Evolutionary conservation across 2,329 filamentous ascomycete species (phyloP).

Genomic region (Neoscytalidium dimidiatum): DNA sequence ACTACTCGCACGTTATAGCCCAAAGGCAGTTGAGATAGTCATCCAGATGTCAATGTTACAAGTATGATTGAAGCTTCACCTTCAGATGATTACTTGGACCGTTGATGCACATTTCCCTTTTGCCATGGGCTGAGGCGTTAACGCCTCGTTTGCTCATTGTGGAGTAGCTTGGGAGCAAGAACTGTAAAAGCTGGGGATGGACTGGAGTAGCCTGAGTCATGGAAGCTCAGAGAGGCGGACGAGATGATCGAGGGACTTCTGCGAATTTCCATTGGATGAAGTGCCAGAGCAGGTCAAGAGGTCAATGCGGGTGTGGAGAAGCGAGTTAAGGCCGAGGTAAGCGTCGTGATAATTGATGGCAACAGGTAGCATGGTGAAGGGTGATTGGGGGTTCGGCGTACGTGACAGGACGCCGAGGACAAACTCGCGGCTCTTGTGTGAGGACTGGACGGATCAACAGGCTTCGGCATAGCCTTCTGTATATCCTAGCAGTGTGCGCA

Average conservation of each 20-base stretch:
- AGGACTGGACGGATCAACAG: background rate
- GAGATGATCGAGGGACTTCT: background rate
- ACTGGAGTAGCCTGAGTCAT: background rate
- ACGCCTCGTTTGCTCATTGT: background rate
- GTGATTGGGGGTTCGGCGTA: background rate
- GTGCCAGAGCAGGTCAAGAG: background rate
- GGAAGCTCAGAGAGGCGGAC: background rate
- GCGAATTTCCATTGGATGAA: background rate
- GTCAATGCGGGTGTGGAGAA: conserved; percentile 9
- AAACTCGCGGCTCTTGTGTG: background rate
- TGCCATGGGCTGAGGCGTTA: no score
- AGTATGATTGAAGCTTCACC: no score
- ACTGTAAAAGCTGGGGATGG: background rate
- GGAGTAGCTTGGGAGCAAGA: background rate
- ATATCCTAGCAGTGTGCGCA: no score
- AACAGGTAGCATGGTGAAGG: background rate
- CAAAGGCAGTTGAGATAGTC: no score
- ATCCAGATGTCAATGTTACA: no score
- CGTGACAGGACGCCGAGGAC: background rate
- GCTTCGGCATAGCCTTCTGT: background rate
- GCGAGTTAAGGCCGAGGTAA: conserved; percentile 13
- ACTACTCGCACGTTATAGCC: no score
- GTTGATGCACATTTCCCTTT: no score
- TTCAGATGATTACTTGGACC: no score
- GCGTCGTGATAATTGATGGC: background rate